These are phyloP conservation scores for Cladosporium halotolerans DNA, from an alignment of 2,329 filamentous ascomycete genomes.

Conservation along the genomic window DNA sequence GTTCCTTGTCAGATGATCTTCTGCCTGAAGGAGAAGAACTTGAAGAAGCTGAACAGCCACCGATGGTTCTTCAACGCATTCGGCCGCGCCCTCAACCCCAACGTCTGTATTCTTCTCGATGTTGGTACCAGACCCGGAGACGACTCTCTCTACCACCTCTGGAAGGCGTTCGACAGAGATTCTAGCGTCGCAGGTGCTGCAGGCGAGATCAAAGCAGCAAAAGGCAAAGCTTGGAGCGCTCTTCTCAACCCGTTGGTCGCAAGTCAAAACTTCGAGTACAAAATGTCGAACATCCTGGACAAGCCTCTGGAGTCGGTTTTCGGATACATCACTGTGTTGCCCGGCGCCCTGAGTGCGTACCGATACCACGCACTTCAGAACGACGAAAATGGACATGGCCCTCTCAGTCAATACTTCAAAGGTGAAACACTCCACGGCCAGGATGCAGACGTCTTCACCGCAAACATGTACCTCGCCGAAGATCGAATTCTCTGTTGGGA, in stretches of 20 bases:
- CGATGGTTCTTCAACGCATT: constrained; percentile 99
- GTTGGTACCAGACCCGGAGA: constrained; percentile 87
- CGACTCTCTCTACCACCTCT: constrained; percentile 92
- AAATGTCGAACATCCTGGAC: constrained; percentile 98
- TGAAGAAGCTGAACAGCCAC: constrained; percentile 96
- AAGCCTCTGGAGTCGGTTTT: constrained; percentile 97
- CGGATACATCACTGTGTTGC: constrained; percentile 94
- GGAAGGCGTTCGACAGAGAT: constrained; percentile 98
- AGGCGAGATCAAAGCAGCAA: constrained; percentile 95
- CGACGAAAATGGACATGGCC: constrained; percentile 89
- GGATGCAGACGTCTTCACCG: constrained; percentile 93
- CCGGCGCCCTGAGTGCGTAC: constrained; percentile 90
- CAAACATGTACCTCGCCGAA: constrained; percentile 91
- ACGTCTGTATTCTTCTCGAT: constrained; percentile 93
- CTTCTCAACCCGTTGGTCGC: constrained; percentile 91
- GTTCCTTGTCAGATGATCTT: constrained; percentile 98
- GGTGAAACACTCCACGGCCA: constrained; percentile 94
- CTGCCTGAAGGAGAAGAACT: constrained; percentile 95
- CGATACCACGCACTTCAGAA: constrained; percentile 95
- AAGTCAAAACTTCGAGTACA: constrained; percentile 98
- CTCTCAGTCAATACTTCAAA: constrained; percentile 97
- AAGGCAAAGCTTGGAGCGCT: constrained; percentile 75
- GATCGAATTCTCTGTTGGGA: constrained; percentile 92
- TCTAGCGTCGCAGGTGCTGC: constrained; percentile 96
- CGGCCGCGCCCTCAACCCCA: constrained; percentile 83